Base-by-base conservation (phyloP, 768 basidiomycete species). In the Russula compacta region DNA sequence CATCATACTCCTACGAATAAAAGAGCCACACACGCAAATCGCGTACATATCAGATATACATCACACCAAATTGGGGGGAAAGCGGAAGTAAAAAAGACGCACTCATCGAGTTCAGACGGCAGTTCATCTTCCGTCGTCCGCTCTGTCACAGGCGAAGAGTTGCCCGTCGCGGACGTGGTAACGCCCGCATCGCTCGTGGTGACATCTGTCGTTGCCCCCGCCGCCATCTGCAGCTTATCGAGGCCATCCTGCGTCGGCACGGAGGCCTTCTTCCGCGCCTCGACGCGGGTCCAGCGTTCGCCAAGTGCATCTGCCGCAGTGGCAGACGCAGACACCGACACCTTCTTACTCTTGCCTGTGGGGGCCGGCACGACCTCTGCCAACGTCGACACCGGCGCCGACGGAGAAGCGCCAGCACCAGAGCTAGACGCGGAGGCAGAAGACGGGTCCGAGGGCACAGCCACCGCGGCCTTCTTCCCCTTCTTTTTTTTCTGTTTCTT, bases 241-340 rank as follows among this genome's bases (percentile, higher is more conserved):
- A 52, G 14, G 14, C 44, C 44, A 43, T 53, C 44, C 17, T 43
- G 59, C 38, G 51, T 38, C 15, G 46, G 32, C 50, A 44, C 33
- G 17, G 33, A 7, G 3, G 48, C 19, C 19, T 61, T 64, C 67
- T 73, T 76, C n/a, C 74, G 75, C 33, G 79, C 73, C 64, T 81
- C 80, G n/a, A 89, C 83, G 58, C 83, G 84, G 21, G 86, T 88
- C 87, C 87, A 89, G 5, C 83, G 83, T 38, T 79, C 76, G 64
- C 86, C 84, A 2, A 79, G 81, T 60, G 81, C 81, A 17, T 71
- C 58, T 15, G 70, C 69, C 19, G 67, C 63, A 4, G 67, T 67
- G 3, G 67, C 53, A 4, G 61, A 59, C 32, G 57, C 58, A 46
- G 64, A 61, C 24, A 67, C 35, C 63, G 53, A 72, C 68, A 15